Conservation (phyloP, 352 stramenopile species). For the Pythium aristosporum region DNA sequence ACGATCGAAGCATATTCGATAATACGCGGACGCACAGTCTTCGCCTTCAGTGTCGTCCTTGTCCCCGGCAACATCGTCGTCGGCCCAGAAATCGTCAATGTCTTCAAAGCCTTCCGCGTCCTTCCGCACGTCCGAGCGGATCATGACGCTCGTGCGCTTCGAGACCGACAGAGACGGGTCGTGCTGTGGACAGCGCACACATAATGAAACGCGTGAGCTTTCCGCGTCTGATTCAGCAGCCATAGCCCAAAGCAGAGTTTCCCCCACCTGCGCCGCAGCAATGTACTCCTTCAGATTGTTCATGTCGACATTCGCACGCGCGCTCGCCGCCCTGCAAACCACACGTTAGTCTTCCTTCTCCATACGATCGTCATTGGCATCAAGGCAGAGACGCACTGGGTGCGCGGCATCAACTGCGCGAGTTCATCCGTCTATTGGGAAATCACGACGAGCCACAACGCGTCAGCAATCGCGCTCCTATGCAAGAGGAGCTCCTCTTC, state of each 20-base stretch:
- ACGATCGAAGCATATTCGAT: background rate
- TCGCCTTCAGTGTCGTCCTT: conserved; percentile 42
- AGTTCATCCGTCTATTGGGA: conserved; percentile 45
- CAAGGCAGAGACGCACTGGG: conserved; percentile 37
- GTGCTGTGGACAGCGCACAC: conserved; percentile 3
- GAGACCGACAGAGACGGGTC: conserved; percentile 9
- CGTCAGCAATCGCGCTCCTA: background rate
- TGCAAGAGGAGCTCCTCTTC: background rate
- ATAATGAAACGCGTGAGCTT: background rate
- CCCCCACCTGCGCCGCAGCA: conserved; percentile 35
- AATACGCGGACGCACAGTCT: conserved; percentile 14
- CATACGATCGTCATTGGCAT: background rate
- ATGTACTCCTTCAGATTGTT: conserved; percentile 66
- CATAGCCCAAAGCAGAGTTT: background rate
- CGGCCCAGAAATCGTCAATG: conserved; percentile 86
- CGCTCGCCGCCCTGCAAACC: conserved; percentile 31
- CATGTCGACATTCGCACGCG: conserved; percentile 45
- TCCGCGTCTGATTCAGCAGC: background rate
- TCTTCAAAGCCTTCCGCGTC: conserved; percentile 84
- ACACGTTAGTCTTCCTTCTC: background rate
- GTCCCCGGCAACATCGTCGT: conserved; percentile 44
- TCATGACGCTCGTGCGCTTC: conserved; percentile 46
- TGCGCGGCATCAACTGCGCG: conserved; percentile 68
- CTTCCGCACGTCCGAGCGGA: conserved; percentile 66
- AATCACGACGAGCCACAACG: conserved; percentile 1